These are phyloP conservation scores for Fraxinus dipetala DNA, from an alignment of 305 asterid genomes.

Conservation along the genomic window DNA sequence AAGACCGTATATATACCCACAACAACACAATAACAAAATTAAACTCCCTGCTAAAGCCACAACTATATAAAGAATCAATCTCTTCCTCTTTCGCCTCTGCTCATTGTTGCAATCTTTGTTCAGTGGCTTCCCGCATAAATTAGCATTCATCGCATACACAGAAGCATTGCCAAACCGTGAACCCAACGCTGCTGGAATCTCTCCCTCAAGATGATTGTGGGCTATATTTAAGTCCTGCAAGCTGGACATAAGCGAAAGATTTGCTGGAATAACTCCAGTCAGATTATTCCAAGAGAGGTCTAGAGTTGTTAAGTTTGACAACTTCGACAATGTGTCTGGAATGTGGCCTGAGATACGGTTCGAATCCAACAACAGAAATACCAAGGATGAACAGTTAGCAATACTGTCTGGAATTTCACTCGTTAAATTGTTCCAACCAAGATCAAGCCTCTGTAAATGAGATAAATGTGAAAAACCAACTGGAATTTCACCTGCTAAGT, in stretches of 20 bases:
- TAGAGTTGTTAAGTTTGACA: conserved; percentile 40
- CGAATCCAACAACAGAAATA: conserved; percentile 45
- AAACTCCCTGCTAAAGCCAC: conserved; percentile 59
- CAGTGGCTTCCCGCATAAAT: conserved; percentile 66
- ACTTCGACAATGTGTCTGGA: conserved; percentile 47
- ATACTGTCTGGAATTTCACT: conserved; percentile 56
- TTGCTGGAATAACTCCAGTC: conserved; percentile 55
- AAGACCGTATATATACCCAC: conserved; percentile 60
- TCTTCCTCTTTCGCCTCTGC: conserved; percentile 43
- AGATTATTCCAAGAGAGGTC: conserved; percentile 59
- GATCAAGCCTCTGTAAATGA: conserved; percentile 56
- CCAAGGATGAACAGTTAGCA: conserved; percentile 56
- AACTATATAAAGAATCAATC: conserved; percentile 47
- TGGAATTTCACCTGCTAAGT: conserved; percentile 49
- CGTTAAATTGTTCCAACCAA: conserved; percentile 53
- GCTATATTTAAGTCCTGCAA: conserved; percentile 55
- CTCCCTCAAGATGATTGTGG: conserved; percentile 57
- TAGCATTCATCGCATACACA: conserved; percentile 46
- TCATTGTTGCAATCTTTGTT: conserved; percentile 37
- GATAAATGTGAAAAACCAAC: conserved; percentile 47
- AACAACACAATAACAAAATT: conserved; percentile 48
- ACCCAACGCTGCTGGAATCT: conserved; percentile 57
- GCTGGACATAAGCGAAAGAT: conserved; percentile 41
- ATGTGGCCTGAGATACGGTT: conserved; percentile 60
- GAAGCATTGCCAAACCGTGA: conserved; percentile 59